These are phyloP conservation scores for Auxenochlorella protothecoides DNA, from an alignment of 139 green algal genomes.

Conservation along the genomic window DNA sequence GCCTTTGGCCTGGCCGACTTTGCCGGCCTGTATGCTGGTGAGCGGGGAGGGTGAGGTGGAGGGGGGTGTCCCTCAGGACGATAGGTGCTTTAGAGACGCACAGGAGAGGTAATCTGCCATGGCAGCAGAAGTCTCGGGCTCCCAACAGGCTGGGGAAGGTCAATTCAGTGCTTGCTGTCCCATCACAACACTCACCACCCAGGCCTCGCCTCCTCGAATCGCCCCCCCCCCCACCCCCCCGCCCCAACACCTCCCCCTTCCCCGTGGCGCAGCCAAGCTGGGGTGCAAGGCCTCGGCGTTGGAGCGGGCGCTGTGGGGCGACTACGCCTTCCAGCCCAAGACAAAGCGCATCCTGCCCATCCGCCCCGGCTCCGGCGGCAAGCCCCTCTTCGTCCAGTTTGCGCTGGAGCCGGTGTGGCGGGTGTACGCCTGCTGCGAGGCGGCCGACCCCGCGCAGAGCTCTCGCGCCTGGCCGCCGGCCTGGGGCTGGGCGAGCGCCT, in stretches of 20 bases:
- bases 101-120: too few relatives aligned
- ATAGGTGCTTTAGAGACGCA: too few relatives aligned
- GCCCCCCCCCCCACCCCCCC: too few relatives aligned
- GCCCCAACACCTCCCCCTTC: too few relatives aligned
- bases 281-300: slow-evolving; percentile 47
- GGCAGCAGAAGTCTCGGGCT: too few relatives aligned
- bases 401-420: slow-evolving; percentile 48
- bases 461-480: slow-evolving; percentile 8
- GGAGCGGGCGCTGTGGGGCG: slow-evolving; percentile 75
- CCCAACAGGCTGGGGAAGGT: neutral
- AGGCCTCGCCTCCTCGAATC: neutral
- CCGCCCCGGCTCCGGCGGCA: slow-evolving; percentile 36
- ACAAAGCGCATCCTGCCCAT: slow-evolving; percentile 71
- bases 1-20: slow-evolving; percentile 80
- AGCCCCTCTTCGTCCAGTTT: slow-evolving; percentile 89
- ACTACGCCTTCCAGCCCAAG: slow-evolving; percentile 77
- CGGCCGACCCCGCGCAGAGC: neutral
- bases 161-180: neutral
- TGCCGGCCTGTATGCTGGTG: slow-evolving; percentile 75
- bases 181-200: too few relatives aligned
- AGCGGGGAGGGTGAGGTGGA: neutral
- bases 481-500: neutral
- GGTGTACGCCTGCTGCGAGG: slow-evolving; percentile 11
- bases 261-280: slow-evolving; percentile 45
- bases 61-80: too few relatives aligned